Base-by-base conservation (phyloP, 2,329 filamentous ascomycete genomes). In the Fusarium sp. region DNA sequence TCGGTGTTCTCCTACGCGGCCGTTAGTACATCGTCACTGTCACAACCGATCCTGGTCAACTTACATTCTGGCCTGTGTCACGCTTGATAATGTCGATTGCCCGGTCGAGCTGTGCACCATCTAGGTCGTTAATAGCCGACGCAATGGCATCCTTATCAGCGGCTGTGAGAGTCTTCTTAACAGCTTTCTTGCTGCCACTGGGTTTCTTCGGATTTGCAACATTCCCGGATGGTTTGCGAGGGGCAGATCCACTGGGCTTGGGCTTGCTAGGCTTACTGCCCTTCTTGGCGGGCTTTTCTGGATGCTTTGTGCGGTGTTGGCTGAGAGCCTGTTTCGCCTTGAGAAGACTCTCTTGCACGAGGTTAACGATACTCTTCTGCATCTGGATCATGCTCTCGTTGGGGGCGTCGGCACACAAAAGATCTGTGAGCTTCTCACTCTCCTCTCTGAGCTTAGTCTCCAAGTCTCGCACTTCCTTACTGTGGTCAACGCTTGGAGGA, bases 111-210 rank as follows among this genome's bases (percentile, higher is more conserved):
- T 93, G 90, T n/a, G 86, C 85, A 53, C 92, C 91, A 20, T 94
- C 91, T 62, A 98, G 89, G 69, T 91, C 91, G 75, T 91, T 92
- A 70, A 97, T 96, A 17, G 93, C 92, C 64, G 92, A 91, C 3
- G 94, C 95, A 63, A 99, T 97, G 72, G 95, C 89, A 63, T 96
- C 93, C 85, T 98, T 98, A 82, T 99, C 94, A 6, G 91, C 86
- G 64, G 89, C 91, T 46, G 94, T 89, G 77, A 93, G 88, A 58
- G 87, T 87, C 77, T 81, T 83, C 76, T 83, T 84, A 9, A 81
- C 77, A 7, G 82, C 76, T 75, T 87, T 87, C 79, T 89, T 84
- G 63, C 78, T 77, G 38, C 78, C 77, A 37, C 78, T 75, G 3
- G 78, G 64, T 63, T 83, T 83, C 75, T 82, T 83, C 6, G 80